phyloP scores from a whole-genome alignment of 2,329 filamentous ascomycete species.

The Epichloe elymi region DNA sequence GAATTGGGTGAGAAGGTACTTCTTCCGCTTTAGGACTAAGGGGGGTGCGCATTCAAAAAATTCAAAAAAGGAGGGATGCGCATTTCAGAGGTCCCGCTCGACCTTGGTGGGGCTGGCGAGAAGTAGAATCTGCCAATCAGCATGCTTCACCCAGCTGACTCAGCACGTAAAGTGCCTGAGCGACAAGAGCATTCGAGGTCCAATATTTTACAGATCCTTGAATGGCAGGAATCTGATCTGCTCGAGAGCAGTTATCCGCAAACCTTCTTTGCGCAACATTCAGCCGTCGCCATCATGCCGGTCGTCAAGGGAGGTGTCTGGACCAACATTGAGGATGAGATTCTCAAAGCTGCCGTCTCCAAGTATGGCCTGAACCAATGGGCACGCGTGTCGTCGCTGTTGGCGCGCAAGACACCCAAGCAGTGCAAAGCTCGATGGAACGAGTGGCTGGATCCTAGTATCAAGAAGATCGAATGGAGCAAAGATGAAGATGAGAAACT shows the following conservation, averaged over 20 bases:
- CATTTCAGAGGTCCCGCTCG: too few relatives aligned
- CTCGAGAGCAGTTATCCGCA: neutral
- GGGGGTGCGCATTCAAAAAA: too few relatives aligned
- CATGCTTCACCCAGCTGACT: neutral
- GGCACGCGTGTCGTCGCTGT: conserved; percentile 93
- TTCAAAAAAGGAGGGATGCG: too few relatives aligned
- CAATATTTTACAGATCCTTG: conserved; percentile 1
- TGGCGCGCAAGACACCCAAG: conserved; percentile 94
- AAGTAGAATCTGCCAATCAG: neutral
- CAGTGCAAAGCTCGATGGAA: conserved; percentile 98
- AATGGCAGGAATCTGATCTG: neutral
- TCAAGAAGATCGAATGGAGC: conserved; percentile 98
- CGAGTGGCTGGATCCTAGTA: conserved; percentile 96
- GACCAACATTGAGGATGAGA: conserved; percentile 81
- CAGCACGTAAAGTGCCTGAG: neutral
- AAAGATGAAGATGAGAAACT: conserved; percentile 98
- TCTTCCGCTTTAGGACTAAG: too few relatives aligned
- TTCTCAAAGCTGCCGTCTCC: conserved; percentile 87
- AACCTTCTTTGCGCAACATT: neutral
- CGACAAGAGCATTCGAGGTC: neutral
- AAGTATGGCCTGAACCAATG: conserved; percentile 96
- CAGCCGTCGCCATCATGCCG: conserved; percentile 38
- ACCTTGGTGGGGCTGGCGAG: too few relatives aligned
- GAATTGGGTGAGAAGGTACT: too few relatives aligned
- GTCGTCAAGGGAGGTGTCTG: conserved; percentile 64